Conservation (phyloP, 306 rosid genomes). For the Macrotyloma uniflorum region DNA sequence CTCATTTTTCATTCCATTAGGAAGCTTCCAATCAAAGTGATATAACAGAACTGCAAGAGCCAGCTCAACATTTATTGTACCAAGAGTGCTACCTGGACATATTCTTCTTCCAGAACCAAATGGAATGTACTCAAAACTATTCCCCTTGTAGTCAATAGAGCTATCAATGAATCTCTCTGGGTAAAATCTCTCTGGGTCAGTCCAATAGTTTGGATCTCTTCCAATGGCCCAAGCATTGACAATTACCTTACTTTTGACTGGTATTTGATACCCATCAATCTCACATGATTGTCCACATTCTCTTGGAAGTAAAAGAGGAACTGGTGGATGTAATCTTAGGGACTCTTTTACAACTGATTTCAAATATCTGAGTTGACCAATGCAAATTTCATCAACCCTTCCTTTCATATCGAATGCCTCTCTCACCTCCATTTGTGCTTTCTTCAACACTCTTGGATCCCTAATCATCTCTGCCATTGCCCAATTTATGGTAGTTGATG, state of each 20-base stretch:
- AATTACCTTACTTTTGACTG: not conserved
- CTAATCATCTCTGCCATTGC: not conserved
- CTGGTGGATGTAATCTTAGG: not conserved
- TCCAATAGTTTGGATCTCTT: constrained; percentile 47
- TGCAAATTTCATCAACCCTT: not conserved
- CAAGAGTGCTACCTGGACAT: constrained; percentile 17
- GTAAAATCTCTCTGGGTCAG: constrained; percentile 23
- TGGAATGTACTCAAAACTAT: not conserved
- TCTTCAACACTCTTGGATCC: not conserved
- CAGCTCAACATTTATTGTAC: constrained; percentile 17
- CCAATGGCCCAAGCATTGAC: constrained; percentile 49
- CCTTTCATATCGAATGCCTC: not conserved
- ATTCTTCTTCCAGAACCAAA: not conserved
- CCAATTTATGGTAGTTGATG: not conserved
- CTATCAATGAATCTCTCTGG: not conserved
- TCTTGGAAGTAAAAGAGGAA: not conserved
- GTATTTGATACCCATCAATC: not conserved
- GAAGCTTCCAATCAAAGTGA: constrained; percentile 40
- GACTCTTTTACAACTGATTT: not conserved
- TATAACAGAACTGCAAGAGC: constrained; percentile 29
- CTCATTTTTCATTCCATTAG: constrained; percentile 7
- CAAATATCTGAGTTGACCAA: not conserved
- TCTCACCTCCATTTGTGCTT: not conserved
- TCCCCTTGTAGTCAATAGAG: not conserved
- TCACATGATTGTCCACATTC: not conserved